Evolutionary conservation across 768 basidiomycete species (phyloP).

Genomic region (Strobilomyces echinocephalus): DNA sequence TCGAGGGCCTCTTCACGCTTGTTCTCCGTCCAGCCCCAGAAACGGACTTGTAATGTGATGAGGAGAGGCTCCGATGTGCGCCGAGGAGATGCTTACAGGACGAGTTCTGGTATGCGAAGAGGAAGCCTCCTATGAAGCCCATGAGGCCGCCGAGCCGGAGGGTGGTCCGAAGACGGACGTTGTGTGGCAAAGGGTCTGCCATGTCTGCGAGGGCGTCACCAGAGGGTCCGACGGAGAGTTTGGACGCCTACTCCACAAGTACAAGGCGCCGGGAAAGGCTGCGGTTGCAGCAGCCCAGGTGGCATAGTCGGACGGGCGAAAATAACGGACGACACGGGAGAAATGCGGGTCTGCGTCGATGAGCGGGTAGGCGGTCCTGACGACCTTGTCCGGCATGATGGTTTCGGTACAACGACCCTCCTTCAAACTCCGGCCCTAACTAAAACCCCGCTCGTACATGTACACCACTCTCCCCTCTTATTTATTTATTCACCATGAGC

Average conservation of each 20-base stretch:
- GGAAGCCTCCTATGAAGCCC: constrained; percentile 87
- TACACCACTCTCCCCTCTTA: constrained; percentile 15
- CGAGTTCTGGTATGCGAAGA: constrained; percentile 88
- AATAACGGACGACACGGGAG: constrained; percentile 80
- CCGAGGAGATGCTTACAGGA: constrained; percentile 52
- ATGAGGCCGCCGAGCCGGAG: constrained; percentile 63
- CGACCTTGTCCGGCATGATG: constrained; percentile 42
- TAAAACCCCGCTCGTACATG: constrained; percentile 22
- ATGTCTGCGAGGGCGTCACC: constrained; percentile 33
- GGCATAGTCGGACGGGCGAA: constrained; percentile 84
- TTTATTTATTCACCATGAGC: constrained; percentile 44
- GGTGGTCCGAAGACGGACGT: constrained; percentile 35
- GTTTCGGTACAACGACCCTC: constrained; percentile 4
- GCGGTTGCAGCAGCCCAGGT: constrained; percentile 77
- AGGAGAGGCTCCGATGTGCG: constrained; percentile 7
- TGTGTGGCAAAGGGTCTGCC: constrained; percentile 39
- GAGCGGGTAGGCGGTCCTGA: constrained; percentile 74
- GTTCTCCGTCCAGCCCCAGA: constrained; percentile 95
- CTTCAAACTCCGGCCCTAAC: constrained; percentile 29
- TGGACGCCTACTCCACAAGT: constrained; percentile 67
- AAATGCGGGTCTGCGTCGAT: constrained; percentile 94
- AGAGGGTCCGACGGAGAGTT: constrained; percentile 1
- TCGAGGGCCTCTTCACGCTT: constrained; percentile 76
- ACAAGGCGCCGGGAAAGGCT: constrained; percentile 76
- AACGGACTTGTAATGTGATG: constrained; percentile 55